phyloP scores from a whole-genome alignment of 805 yeast genomes.

The Cyberlindnera amylophila region DNA sequence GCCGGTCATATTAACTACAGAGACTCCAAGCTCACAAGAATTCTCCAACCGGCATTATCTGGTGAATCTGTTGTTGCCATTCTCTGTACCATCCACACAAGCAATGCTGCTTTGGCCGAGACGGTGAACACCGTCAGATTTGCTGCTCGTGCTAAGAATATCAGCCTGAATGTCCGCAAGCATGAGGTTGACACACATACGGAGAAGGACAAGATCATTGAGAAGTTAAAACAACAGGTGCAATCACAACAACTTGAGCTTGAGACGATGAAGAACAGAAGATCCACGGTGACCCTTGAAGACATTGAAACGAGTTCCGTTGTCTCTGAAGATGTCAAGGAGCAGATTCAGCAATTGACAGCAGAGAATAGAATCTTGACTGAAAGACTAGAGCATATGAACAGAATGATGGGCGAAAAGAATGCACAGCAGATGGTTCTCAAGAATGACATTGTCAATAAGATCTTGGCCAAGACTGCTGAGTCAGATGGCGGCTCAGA shows the following conservation, averaged over 20 bases:
- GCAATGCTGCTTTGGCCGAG: conserved; percentile 60
- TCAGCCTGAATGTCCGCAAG: conserved; percentile 62
- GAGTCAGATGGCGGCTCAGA: conserved; percentile 30
- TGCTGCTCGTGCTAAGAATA: conserved; percentile 90
- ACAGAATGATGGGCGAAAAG: conserved; percentile 59
- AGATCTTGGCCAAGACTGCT: conserved; percentile 39
- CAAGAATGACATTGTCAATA: conserved; percentile 58
- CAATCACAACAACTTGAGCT: conserved; percentile 58
- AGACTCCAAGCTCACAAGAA: conserved; percentile 86
- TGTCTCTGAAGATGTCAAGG: conserved; percentile 20
- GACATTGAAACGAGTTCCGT: conserved; percentile 6
- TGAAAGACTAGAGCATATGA: conserved; percentile 67
- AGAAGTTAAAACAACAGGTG: conserved; percentile 54
- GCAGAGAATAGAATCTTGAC: conserved; percentile 64
- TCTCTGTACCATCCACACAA: conserved; percentile 80
- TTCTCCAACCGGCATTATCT: conserved; percentile 87
- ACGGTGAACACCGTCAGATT: conserved; percentile 84
- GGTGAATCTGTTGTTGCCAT: conserved; percentile 83
- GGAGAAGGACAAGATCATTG: conserved; percentile 50
- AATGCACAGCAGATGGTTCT: conserved; percentile 50
- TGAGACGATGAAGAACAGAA: conserved; percentile 30
- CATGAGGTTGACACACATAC: conserved; percentile 36
- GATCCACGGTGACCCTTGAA: conserved; percentile 3
- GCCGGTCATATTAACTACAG: conserved; percentile 82
- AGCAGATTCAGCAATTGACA: conserved; percentile 40